These are phyloP conservation scores for Populus hybrid DNA, from an alignment of 441 rosid species.

Conservation along the genomic window DNA sequence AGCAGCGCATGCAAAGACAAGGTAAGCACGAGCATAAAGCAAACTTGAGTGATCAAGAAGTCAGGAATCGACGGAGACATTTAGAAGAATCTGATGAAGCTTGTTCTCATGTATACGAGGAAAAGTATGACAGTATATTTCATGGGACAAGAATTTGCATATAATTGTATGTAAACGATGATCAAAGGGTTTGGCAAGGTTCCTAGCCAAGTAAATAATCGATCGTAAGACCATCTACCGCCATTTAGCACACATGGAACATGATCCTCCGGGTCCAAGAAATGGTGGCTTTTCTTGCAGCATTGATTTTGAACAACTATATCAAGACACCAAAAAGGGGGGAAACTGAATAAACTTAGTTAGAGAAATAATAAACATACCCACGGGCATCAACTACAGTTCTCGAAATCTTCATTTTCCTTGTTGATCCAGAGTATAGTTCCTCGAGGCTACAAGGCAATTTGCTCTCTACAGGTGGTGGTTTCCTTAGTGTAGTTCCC, in stretches of 20 bases:
- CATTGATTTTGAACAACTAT: background rate
- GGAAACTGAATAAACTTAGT: background rate
- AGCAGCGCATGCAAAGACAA: background rate
- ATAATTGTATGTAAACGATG: background rate
- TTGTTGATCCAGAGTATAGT: conserved; percentile 74
- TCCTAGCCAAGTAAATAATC: background rate
- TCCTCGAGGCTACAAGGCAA: conserved; percentile 90
- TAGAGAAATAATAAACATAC: conserved; percentile 30
- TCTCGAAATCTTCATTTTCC: conserved; percentile 97
- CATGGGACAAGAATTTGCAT: background rate
- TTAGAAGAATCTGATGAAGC: background rate
- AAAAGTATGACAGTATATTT: background rate
- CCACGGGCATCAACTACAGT: conserved; percentile 62
- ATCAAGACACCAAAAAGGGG: background rate
- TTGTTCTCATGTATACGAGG: background rate
- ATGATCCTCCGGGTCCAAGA: background rate
- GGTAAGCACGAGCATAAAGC: no score
- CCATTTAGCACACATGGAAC: background rate
- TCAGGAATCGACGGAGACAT: background rate
- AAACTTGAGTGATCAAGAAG: background rate
- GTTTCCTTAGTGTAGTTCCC: conserved; percentile 53
- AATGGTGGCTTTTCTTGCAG: background rate
- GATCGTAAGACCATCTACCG: background rate
- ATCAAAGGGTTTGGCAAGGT: background rate
- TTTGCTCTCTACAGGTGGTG: conserved; percentile 84